Conservation (phyloP, 371 early-diverging fungal species). For the Sporodiniella umbellata region DNA sequence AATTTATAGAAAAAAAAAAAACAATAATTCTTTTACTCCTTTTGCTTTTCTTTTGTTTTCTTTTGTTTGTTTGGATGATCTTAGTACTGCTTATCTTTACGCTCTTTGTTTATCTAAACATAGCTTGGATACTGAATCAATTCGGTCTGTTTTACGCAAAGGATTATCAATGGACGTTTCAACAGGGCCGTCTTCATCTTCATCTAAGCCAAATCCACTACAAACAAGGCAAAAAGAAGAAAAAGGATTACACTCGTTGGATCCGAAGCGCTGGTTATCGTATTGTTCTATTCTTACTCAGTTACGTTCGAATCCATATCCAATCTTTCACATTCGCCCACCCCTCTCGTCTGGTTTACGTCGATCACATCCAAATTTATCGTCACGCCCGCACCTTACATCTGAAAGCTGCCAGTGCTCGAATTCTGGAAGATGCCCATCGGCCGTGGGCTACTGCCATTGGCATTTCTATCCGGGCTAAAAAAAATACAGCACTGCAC, state of each 20-base stretch:
- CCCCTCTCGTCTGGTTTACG: too few species aligned
- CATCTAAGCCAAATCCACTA: background rate
- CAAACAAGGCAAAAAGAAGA: background rate
- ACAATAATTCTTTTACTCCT: conserved; percentile 4
- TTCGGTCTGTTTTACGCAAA: background rate
- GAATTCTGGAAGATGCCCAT: too few species aligned
- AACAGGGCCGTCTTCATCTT: background rate
- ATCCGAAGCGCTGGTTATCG: too few species aligned
- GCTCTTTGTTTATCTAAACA: background rate
- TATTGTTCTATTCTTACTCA: background rate
- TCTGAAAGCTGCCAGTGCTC: too few species aligned
- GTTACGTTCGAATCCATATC: too few species aligned
- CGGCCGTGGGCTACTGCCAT: too few species aligned
- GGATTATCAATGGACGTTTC: background rate
- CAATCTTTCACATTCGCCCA: too few species aligned
- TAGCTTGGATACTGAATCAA: background rate
- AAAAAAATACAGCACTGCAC: too few species aligned
- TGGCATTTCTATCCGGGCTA: too few species aligned
- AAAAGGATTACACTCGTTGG: background rate
- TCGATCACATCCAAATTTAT: too few species aligned
- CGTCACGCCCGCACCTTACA: too few species aligned
- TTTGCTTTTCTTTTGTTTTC: background rate
- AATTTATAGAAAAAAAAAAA: background rate
- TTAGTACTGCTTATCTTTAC: background rate
- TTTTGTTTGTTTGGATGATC: background rate